Conservation (phyloP, 345 rosid species). For the Salix udensis region DNA sequence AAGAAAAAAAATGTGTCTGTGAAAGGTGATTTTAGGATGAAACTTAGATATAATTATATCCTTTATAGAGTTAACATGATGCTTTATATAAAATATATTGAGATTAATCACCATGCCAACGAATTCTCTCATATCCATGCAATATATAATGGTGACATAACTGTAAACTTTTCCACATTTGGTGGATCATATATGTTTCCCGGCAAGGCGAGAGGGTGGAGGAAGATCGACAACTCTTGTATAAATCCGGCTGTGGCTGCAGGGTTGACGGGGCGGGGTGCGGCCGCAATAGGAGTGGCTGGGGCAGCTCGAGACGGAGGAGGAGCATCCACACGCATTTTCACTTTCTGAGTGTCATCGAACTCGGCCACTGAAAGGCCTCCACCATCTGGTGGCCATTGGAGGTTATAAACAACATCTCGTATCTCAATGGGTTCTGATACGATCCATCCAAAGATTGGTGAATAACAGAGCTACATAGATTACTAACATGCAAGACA, state of each 20-base stretch:
- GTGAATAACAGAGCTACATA: slow-evolving; percentile 13
- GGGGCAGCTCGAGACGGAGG: slow-evolving; percentile 44
- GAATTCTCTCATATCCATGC: no score
- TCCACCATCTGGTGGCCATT: slow-evolving; percentile 98
- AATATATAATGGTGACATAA: no score
- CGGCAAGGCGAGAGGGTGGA: slow-evolving; percentile 56
- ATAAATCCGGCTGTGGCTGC: slow-evolving; percentile 42
- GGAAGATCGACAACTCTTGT: slow-evolving; percentile 31
- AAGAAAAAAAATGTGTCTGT: not conserved
- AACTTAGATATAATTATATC: no score
- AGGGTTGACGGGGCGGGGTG: slow-evolving; percentile 21
- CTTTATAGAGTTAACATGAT: no score
- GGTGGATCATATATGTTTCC: slow-evolving; percentile 63
- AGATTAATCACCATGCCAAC: not conserved
- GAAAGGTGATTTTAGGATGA: not conserved
- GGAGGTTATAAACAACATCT: slow-evolving; percentile 78
- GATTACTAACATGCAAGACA: no score
- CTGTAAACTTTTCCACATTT: slow-evolving; percentile 10
- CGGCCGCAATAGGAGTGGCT: slow-evolving; percentile 24
- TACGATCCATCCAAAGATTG: slow-evolving; percentile 94
- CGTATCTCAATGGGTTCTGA: slow-evolving; percentile 83
- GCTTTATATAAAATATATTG: no score
- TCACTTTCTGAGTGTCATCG: slow-evolving; percentile 79
- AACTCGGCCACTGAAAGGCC: slow-evolving; percentile 75
- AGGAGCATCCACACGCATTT: slow-evolving; percentile 56